Conservation (phyloP, 2,329 filamentous ascomycete species). For the Colletotrichum caudatum region DNA sequence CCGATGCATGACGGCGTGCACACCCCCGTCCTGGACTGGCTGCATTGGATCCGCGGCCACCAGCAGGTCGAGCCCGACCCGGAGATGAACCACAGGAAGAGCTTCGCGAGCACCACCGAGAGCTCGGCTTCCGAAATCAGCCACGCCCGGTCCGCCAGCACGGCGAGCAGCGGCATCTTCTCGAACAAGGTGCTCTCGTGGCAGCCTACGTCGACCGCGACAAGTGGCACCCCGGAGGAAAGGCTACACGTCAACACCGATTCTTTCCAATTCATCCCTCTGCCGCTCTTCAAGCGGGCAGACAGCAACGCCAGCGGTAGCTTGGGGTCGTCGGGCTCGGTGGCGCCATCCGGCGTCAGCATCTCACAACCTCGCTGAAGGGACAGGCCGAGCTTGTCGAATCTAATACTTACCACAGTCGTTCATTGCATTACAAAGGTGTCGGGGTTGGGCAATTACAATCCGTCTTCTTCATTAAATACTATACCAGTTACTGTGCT, state of each 20-base stretch:
- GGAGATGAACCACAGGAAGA: conserved; percentile 37
- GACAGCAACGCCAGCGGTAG: background rate
- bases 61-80: conserved; percentile 25
- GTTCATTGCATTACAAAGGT: conserved; percentile 10
- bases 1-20: conserved; percentile 13
- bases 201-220: conserved; percentile 8
- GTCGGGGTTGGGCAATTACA: background rate
- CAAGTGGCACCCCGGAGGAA: background rate
- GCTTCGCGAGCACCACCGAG: conserved; percentile 21
- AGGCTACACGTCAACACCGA: background rate
- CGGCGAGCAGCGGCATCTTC: conserved; percentile 35
- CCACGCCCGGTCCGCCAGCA: conserved; percentile 7
- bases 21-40: conserved; percentile 35
- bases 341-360: background rate
- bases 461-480: background rate
- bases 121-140: conserved; percentile 20
- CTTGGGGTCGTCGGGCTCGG: background rate
- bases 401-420: conserved; percentile 7
- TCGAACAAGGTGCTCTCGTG: conserved; percentile 27
- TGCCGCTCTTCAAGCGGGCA: conserved; percentile 11
- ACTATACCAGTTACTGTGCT: background rate
- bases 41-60: conserved; percentile 31
- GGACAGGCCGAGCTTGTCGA: too few species aligned
- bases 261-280: conserved; percentile 3
- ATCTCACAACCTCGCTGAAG: background rate